Evolutionary conservation across 768 basidiomycete species (phyloP), one percentile per base, ranked within the genome.

Genomic region (Lactarius hengduanensis): DNA sequence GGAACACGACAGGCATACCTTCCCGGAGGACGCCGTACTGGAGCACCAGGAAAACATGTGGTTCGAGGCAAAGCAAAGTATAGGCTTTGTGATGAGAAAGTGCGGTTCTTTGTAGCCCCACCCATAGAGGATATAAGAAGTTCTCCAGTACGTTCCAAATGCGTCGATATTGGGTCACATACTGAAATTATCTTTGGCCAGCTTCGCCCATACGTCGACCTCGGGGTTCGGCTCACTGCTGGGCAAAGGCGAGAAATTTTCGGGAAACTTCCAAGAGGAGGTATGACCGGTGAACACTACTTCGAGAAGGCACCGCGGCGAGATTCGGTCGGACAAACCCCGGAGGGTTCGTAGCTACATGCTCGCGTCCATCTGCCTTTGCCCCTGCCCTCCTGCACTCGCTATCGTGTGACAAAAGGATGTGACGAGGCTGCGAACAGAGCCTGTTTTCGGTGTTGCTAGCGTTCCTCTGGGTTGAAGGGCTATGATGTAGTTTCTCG

Each of bases 41-140:
- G 93, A 66, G 91, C 94, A 30, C 93, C 93, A 22, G 92, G 94
- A 75, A 86, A 88, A 74, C 91, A 94, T 76, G 87, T 93, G 59
- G 78, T 92, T 22, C 76, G 83, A 50, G 91, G 92, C 50, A 86
- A 87, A 72, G 82, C 89, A 50, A 92, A 94, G 74, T 95, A 94
- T 76, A 81, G 89, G 62, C 79, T 97, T 18, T 71, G 92, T 63
- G 91, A 96, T 73, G 87, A 89, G 74, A 82, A 89, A 79, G 92
- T 97, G 58, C 82, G 93, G 72, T 84, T 92, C 59, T 94, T 88
- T 69, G 86, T 96, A 45, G 90, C 92, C 28, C 91, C 93, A n/a
- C 81, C 85, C 18, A 75, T 91, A 38, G 80, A 85, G 67, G 83
- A 85, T 53, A 86, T 93, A 62, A 75, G 80, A 34, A 77, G 75